phyloP scores from a whole-genome alignment of 1,139 yeast genomes.

The Meyerozyma guilliermondii region DNA sequence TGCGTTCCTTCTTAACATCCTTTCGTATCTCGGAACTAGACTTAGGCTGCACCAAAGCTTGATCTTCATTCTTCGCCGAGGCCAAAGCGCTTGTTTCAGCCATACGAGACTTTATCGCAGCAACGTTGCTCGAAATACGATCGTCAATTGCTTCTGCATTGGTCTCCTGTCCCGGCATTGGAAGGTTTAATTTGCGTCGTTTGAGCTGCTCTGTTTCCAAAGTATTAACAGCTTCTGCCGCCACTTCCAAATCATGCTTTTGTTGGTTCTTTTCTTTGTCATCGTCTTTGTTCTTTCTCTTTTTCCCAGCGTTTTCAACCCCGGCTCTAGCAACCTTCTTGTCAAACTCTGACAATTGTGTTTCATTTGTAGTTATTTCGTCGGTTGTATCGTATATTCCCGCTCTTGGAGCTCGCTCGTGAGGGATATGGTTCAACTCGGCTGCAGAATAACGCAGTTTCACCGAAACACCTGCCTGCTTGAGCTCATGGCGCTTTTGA shows the following conservation, averaged over 20 bases:
- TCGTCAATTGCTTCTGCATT: slow-evolving; percentile 13
- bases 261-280: slow-evolving; percentile 12
- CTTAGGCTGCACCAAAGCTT: background rate
- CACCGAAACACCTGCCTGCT: slow-evolving; percentile 65
- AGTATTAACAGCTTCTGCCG: slow-evolving; percentile 29
- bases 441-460: background rate
- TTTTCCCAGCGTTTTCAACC: slow-evolving; percentile 25
- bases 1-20: background rate
- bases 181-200: slow-evolving; percentile 50
- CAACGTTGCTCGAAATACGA: background rate
- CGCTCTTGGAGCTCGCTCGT: slow-evolving; percentile 64
- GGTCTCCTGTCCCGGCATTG: slow-evolving; percentile 34
- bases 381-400: slow-evolving; percentile 68
- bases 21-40: background rate
- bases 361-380: slow-evolving; percentile 44
- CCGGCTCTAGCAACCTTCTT: slow-evolving; percentile 45
- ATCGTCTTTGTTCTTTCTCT: slow-evolving; percentile 17
- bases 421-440: slow-evolving; percentile 53
- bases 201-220: slow-evolving; percentile 38
- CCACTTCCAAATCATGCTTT: slow-evolving; percentile 22
- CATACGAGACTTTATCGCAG: background rate
- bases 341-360: slow-evolving; percentile 40
- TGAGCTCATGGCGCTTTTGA: slow-evolving; percentile 79
- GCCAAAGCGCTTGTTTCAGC: background rate
- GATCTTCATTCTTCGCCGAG: background rate